Evolutionary conservation across 2,329 filamentous ascomycete species (phyloP), one percentile per base, ranked within the genome.

Genomic region (Arthrobotrys sphaeroides): DNA sequence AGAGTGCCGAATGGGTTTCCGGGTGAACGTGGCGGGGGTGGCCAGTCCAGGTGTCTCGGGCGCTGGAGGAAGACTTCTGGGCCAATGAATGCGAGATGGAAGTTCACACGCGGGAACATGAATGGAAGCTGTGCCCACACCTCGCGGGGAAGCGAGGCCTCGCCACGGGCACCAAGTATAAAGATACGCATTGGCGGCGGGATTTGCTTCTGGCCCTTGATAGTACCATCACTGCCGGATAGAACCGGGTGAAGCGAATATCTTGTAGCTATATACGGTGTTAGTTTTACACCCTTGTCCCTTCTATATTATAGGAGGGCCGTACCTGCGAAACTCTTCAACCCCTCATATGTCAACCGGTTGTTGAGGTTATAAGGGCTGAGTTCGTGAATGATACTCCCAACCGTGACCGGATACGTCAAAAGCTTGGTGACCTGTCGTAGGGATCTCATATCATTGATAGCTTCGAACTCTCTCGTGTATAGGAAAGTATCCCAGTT

Each of bases 401-500:
- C 94, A 79, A 99, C 88, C 0, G 95, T 98, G 73, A 95, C 84
- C 0, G 95, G 95, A 82, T 99, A 99, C 16, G 96, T 99, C 79
- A 99, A 85, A 78, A 99, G 86, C 78, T 93, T 89, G 1, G 95
- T 99, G 24, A 93, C 94, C 83, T 99, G 96, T 74, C 95, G 88
- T 89, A 99, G 91, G 80, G 90, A 90, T 72, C 94, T 88, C 81
- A 97, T 94, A 77, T 93, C 89, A 82, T 99, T 93, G 81, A 99
- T 90, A 3, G 96, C 96, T 78, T 90, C 88, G 80, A 95, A 98
- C 80, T 96, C 91, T 80, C 95, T 87, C 2, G 93, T 96, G 82
- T 97, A 99, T 81, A 99, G 85, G 79, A 96, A 92, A 0, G 95
- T 98, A 83, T 99, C 95, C 95, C 95, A 99, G 82, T 96, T 99